phyloP scores from a whole-genome alignment of 202 grass and related monocot genomes.

The Brachypodium distachyon region DNA sequence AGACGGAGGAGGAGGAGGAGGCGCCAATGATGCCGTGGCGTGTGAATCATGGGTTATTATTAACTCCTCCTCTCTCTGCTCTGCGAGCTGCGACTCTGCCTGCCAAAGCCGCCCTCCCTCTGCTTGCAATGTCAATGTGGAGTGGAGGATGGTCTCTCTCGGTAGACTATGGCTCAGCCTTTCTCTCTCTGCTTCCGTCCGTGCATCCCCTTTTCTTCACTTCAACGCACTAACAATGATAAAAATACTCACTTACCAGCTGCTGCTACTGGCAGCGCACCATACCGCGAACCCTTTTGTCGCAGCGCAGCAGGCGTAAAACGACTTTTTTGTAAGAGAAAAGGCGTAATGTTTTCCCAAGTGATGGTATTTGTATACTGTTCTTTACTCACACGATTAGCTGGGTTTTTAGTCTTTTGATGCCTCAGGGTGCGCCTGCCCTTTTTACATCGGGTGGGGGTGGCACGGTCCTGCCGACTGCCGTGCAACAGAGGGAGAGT shows the following conservation, averaged over 20 bases:
- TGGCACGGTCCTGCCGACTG: background rate
- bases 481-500: background rate
- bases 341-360: background rate
- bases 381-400: too few species aligned
- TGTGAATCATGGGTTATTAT: slow-evolving; percentile 58
- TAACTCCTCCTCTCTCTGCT: slow-evolving; percentile 13
- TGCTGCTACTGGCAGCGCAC: background rate
- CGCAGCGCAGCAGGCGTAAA: background rate
- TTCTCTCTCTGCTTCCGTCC: background rate
- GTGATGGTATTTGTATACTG: too few species aligned
- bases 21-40: slow-evolving; percentile 43
- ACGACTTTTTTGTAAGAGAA: background rate
- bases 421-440: background rate
- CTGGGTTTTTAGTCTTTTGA: background rate
- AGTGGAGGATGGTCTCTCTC: background rate
- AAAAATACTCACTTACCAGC: background rate
- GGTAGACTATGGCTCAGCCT: slow-evolving; percentile 4
- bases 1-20: background rate
- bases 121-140: slow-evolving; percentile 32
- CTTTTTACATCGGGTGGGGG: slow-evolving; percentile 14
- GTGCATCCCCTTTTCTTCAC: slow-evolving; percentile 19
- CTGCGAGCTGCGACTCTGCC: background rate
- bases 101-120: slow-evolving; percentile 29
- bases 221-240: slow-evolving; percentile 29
- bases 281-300: background rate